phyloP scores from a whole-genome alignment of 2,329 filamentous ascomycete species.

The Botrytis galanthina region DNA sequence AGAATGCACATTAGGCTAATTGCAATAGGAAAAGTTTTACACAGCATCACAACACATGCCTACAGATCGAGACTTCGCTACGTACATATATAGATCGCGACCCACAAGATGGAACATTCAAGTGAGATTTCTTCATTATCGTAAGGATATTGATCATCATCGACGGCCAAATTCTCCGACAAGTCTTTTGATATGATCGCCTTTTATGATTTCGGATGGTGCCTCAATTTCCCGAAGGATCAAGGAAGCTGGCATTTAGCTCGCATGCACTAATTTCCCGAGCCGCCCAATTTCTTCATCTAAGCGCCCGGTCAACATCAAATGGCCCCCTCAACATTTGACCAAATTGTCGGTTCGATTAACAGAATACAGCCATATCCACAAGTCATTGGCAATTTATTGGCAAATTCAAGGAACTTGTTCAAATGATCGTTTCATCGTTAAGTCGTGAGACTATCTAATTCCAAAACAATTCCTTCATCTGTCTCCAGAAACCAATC shows the following conservation, averaged over 20 bases:
- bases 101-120: constrained; percentile 7
- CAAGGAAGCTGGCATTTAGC: constrained; percentile 2
- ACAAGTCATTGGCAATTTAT: constrained; percentile 17
- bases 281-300: constrained; percentile 19
- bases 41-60: constrained; percentile 8
- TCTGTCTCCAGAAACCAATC: constrained; percentile 27
- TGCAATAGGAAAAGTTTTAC: constrained; percentile 16
- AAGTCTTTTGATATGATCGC: constrained; percentile 16
- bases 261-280: constrained; percentile 12
- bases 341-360: constrained; percentile 27
- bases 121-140: neutral
- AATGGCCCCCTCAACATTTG: constrained; percentile 14
- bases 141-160: constrained; percentile 3
- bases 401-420: constrained; percentile 14
- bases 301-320: constrained; percentile 30
- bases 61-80: constrained; percentile 4
- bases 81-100: constrained; percentile 3
- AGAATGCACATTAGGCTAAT: constrained; percentile 17
- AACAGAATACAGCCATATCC: constrained; percentile 19
- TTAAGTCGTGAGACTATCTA: constrained; percentile 23
- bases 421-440: constrained; percentile 32
- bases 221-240: constrained; percentile 3
- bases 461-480: constrained; percentile 21
- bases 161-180: neutral
- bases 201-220: constrained; percentile 16